phyloP scores from a whole-genome alignment of 1,284 basidiomycete species.

The Fomitopsis schrenkii region DNA sequence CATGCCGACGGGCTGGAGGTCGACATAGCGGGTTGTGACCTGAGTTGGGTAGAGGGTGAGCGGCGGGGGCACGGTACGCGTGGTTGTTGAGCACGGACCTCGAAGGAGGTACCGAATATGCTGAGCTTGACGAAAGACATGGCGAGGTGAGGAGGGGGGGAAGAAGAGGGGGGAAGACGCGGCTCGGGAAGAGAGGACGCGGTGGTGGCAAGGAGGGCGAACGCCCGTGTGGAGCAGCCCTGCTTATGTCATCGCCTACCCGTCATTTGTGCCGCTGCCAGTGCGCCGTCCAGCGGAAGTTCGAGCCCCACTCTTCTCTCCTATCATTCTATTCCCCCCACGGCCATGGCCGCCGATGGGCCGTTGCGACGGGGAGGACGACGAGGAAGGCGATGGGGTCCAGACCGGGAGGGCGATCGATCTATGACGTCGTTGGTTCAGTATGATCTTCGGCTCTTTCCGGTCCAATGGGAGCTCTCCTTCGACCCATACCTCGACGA shows the following conservation, averaged over 20 bases:
- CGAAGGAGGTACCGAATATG: slow-evolving; percentile 96
- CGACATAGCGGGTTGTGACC: slow-evolving; percentile 98
- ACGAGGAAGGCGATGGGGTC: background rate
- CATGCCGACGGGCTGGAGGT: slow-evolving; percentile 99
- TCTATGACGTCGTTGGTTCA: background rate
- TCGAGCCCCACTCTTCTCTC: background rate
- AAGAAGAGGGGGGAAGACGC: background rate
- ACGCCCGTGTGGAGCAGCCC: background rate
- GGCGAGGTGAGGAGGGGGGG: background rate
- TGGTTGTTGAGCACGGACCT: slow-evolving; percentile 41
- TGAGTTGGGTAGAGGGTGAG: slow-evolving; percentile 31
- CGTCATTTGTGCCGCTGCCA: too few species aligned
- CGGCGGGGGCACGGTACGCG: background rate
- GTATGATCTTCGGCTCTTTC: too few species aligned
- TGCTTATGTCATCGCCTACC: background rate
- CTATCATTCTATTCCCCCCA: background rate
- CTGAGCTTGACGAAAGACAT: slow-evolving; percentile 97
- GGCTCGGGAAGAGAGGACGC: too few species aligned
- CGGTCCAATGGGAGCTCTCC: too few species aligned
- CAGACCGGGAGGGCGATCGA: slow-evolving; percentile 1
- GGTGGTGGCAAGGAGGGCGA: background rate
- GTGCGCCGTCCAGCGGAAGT: too few species aligned
- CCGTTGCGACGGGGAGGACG: too few species aligned
- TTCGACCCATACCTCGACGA: too few species aligned
- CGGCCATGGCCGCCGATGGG: too few species aligned